A percentile compares a stretch with the other conserved stretches of the same genome.
Conservation (phyloP, 2,329 filamentous ascomycete genomes). For the Cytospora piceicola region DNA sequence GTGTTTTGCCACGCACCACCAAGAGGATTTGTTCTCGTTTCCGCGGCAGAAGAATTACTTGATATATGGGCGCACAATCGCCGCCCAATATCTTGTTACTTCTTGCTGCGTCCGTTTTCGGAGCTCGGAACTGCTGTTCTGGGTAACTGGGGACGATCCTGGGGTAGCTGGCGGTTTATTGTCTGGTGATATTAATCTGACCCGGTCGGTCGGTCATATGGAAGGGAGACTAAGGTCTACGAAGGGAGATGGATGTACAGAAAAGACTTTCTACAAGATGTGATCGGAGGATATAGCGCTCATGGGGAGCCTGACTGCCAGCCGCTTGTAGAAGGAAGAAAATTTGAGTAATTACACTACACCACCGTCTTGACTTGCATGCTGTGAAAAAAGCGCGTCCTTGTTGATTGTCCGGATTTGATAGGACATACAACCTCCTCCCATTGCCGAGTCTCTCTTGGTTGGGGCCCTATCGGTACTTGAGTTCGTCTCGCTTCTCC, state of each 20-base stretch:
- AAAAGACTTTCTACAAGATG: neutral
- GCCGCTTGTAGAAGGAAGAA: neutral
- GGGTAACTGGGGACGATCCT: neutral
- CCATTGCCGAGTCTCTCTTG: neutral
- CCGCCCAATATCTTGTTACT: neutral
- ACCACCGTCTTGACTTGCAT: neutral
- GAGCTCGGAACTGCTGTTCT: neutral
- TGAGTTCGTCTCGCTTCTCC: no score
- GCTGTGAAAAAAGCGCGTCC: neutral
- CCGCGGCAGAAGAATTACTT: neutral
- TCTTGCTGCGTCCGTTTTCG: neutral
- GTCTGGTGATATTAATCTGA: neutral
- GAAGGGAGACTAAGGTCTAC: neutral
- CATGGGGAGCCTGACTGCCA: conserved; percentile 1
- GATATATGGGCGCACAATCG: neutral
- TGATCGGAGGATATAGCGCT: neutral
- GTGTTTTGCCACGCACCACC: neutral
- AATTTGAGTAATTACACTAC: neutral
- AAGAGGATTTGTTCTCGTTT: neutral
- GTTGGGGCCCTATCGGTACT: no score
- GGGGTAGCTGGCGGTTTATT: neutral
- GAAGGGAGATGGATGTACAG: neutral
- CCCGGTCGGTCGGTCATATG: neutral
- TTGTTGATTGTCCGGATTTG: neutral
- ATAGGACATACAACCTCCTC: neutral